phyloP scores from a whole-genome alignment of 2,329 filamentous ascomycete genomes.

The Cladosporium velox region DNA sequence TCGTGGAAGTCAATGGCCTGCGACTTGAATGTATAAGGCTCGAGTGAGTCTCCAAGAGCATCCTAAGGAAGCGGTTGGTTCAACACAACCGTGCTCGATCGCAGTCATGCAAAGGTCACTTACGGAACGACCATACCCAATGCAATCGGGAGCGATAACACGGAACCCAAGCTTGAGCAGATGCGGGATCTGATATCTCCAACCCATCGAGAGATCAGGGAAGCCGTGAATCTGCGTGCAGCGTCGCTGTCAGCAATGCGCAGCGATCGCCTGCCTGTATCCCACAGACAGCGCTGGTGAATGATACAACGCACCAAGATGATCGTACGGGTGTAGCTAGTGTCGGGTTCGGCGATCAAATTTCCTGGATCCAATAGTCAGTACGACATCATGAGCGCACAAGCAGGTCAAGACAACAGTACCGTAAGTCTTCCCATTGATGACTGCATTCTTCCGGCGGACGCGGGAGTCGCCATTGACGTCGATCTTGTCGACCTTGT shows the following conservation, averaged over 20 bases:
- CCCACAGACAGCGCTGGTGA: background rate
- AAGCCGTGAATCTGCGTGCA: conserved; percentile 64
- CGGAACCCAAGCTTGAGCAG: conserved; percentile 71
- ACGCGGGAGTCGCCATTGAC: conserved; percentile 2
- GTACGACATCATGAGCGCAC: background rate
- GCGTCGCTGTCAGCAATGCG: background rate
- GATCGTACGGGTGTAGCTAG: background rate
- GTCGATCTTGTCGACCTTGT: conserved; percentile 3
- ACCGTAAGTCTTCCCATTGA: conserved; percentile 11
- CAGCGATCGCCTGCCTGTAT: background rate
- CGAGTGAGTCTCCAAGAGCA: conserved; percentile 39
- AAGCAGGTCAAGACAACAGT: background rate
- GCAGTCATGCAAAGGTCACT: background rate
- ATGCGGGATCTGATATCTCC: conserved; percentile 84
- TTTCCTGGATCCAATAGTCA: background rate
- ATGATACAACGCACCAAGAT: background rate
- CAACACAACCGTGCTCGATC: background rate
- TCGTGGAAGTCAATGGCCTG: conserved; percentile 74
- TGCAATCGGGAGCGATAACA: conserved; percentile 81
- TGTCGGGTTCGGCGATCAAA: background rate
- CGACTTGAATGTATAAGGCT: conserved; percentile 70
- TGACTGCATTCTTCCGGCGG: background rate
- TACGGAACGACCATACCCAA: conserved; percentile 71
- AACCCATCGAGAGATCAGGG: conserved; percentile 73
- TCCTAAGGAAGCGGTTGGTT: conserved; percentile 45